Evolutionary conservation across 495 filamentous ascomycete genomes (phyloP).

Genomic region (Penicillium flavigenum): DNA sequence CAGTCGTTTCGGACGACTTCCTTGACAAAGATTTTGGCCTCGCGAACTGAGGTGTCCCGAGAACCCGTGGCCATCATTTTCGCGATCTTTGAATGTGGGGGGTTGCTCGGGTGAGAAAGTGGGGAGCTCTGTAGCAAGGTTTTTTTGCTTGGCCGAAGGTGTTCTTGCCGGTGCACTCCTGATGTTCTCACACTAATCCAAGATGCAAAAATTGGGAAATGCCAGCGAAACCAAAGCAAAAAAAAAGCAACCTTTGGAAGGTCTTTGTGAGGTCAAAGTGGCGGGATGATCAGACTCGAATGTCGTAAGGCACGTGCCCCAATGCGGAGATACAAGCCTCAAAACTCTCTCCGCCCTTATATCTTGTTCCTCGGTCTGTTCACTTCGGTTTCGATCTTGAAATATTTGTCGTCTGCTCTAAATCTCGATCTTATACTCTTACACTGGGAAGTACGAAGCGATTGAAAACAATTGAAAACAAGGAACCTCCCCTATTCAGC

Average conservation of each 20-base stretch:
- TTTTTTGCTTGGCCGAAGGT: conserved; percentile 4
- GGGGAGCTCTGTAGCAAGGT: conserved; percentile 8
- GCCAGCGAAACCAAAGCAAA: too few relatives aligned
- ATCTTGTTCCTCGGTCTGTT: neutral
- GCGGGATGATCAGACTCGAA: conserved; percentile 12
- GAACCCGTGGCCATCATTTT: conserved; percentile 31
- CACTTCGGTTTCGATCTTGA: neutral
- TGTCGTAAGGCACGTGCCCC: conserved; percentile 13
- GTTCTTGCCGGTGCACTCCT: neutral
- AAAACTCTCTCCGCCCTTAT: neutral
- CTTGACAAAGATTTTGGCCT: conserved; percentile 43
- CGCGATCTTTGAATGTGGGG: conserved; percentile 9
- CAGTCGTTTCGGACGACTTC: conserved; percentile 47
- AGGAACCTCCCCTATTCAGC: neutral
- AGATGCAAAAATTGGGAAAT: neutral
- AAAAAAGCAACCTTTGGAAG: neutral
- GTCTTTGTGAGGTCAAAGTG: neutral
- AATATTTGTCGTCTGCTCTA: neutral
- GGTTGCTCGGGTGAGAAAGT: conserved; percentile 4
- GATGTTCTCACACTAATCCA: neutral
- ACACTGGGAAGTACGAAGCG: neutral
- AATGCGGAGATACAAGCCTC: conserved; percentile 13
- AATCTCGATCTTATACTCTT: neutral
- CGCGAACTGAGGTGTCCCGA: conserved; percentile 45
- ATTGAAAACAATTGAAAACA: neutral